Conservation (phyloP, 371 early-diverging fungal species). For the Apophysomyces variabilis region DNA sequence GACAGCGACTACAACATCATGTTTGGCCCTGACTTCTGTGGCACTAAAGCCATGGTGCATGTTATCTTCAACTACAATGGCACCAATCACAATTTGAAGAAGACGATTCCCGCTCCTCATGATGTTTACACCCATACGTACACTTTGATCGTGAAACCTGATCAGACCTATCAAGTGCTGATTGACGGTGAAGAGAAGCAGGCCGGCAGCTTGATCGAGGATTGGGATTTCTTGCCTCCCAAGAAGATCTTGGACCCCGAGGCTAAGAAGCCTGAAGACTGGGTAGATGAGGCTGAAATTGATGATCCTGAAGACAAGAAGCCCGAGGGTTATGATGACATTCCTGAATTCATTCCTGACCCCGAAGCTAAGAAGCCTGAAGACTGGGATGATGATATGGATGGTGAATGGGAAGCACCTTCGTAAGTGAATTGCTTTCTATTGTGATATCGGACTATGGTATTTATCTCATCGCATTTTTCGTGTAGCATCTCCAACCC, state of each 20-base stretch:
- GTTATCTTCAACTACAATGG: constrained; percentile 94
- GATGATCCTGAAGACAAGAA: constrained; percentile 85
- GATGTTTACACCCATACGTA: constrained; percentile 86
- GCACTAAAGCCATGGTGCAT: constrained; percentile 90
- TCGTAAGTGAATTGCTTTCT: constrained; percentile 30
- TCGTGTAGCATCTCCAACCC: constrained; percentile 80
- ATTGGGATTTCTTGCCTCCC: constrained; percentile 88
- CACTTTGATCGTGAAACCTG: constrained; percentile 88
- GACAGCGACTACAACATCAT: constrained; percentile 94
- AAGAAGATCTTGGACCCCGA: constrained; percentile 92
- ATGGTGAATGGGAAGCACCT: constrained; percentile 93
- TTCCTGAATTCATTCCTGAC: constrained; percentile 82
- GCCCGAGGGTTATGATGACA: constrained; percentile 89
- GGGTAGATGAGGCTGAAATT: constrained; percentile 92
- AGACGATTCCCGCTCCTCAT: constrained; percentile 67
- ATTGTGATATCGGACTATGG: not conserved
- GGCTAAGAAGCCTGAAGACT: constrained; percentile 92
- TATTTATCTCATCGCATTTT: constrained; percentile 57
- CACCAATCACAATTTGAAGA: constrained; percentile 82
- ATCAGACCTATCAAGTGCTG: constrained; percentile 86
- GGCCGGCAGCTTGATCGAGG: constrained; percentile 77
- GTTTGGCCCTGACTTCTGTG: constrained; percentile 97
- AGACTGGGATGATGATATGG: constrained; percentile 90
- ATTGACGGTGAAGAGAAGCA: constrained; percentile 78
- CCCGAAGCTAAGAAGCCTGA: constrained; percentile 89